Evolutionary conservation across 75 land plant genomes (phyloP).

Genomic region (Chamaecyparis obtusa): DNA sequence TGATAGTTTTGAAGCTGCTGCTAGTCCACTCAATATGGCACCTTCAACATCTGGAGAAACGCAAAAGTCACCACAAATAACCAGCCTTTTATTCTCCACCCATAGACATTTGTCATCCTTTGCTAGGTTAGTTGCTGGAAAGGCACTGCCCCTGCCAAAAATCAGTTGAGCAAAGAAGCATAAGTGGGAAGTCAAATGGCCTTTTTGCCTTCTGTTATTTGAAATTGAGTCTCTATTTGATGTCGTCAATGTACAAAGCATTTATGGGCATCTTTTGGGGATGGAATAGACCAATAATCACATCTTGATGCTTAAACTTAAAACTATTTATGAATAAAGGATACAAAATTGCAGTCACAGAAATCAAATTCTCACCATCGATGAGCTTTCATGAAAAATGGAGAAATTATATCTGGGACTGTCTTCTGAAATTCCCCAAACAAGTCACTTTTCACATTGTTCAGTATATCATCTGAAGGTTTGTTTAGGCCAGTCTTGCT

Average conservation of each 20-base stretch:
- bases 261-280: neutral
- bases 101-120: constrained; percentile 64
- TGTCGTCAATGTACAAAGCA: neutral
- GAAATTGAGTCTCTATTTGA: neutral
- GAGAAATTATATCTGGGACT: constrained; percentile 42
- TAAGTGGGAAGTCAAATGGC: neutral
- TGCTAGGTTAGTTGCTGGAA: constrained; percentile 55
- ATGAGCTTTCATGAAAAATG: constrained; percentile 77
- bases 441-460: constrained; percentile 51
- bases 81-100: constrained; percentile 39
- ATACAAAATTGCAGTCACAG: neutral
- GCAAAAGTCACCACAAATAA: constrained; percentile 86
- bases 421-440: constrained; percentile 50
- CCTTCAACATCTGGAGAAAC: constrained; percentile 72
- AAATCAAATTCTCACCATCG: constrained; percentile 59
- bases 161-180: too few species aligned
- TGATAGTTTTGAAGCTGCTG: constrained; percentile 57
- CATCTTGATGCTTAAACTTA: neutral
- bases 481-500: constrained; percentile 51
- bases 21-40: constrained; percentile 72
- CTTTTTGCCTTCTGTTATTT: neutral
- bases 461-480: constrained; percentile 53
- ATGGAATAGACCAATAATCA: neutral
- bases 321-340: neutral
- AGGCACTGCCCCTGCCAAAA: constrained; percentile 81